These are phyloP conservation scores for Bryoglossum gracile DNA, from an alignment of 495 filamentous ascomycete species.

Conservation along the genomic window DNA sequence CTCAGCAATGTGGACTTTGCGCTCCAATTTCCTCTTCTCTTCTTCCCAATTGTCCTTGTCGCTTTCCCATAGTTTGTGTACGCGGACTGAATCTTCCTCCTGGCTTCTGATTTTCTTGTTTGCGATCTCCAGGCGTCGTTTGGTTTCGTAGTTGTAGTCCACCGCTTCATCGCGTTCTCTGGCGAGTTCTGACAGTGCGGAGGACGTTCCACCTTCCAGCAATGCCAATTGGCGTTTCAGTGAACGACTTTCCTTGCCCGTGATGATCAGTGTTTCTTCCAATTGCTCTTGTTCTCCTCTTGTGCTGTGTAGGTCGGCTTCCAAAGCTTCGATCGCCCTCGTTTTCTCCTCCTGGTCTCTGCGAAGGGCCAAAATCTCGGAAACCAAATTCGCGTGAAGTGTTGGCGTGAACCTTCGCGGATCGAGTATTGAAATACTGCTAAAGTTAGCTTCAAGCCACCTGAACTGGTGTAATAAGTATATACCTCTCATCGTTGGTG, in stretches of 20 bases:
- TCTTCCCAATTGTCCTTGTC: conserved; percentile 79
- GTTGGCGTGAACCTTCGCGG: conserved; percentile 91
- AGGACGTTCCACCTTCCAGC: conserved; percentile 79
- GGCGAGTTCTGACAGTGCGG: conserved; percentile 72
- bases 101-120: conserved; percentile 72
- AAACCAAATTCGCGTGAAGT: conserved; percentile 87
- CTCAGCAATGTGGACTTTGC: conserved; percentile 80
- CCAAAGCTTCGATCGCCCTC: conserved; percentile 74
- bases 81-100: conserved; percentile 75
- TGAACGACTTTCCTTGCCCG: conserved; percentile 66
- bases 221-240: conserved; percentile 78
- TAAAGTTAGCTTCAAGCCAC: not conserved
- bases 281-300: conserved; percentile 68
- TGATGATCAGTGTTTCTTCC: conserved; percentile 49
- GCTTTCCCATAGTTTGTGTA: conserved; percentile 66
- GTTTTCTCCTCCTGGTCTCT: conserved; percentile 85
- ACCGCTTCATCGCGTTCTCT: conserved; percentile 83
- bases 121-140: conserved; percentile 66
- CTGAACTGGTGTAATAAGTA: too few species aligned
- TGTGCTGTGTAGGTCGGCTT: conserved; percentile 62
- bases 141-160: conserved; percentile 63
- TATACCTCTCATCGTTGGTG: conserved; percentile 52
- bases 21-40: conserved; percentile 72
- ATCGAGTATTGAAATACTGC: conserved; percentile 66
- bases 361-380: conserved; percentile 81